Evolutionary conservation across 1,139 yeast species (phyloP).

Genomic region (Candida sanyaensis): DNA sequence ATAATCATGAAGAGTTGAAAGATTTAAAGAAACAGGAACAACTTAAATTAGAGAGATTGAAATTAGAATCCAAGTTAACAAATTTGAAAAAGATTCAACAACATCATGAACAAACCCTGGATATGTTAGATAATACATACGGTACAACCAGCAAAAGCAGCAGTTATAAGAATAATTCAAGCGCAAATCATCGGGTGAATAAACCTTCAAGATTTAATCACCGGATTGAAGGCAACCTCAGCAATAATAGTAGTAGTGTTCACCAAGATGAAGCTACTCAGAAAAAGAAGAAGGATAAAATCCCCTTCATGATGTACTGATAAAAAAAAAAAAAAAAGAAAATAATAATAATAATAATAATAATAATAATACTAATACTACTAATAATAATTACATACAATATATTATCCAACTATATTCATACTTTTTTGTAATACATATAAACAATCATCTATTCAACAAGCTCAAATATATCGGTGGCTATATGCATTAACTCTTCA

Average conservation of each 20-base stretch:
- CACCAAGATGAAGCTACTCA: conserved; percentile 1
- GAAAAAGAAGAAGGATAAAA: conserved; percentile 13
- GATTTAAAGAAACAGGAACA: conserved; percentile 15
- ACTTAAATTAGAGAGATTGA: conserved; percentile 10
- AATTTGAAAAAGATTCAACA: conserved; percentile 57
- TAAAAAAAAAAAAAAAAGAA: too few species aligned
- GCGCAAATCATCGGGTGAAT: conserved; percentile 22
- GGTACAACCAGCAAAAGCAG: conserved; percentile 1
- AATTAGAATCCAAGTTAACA: conserved; percentile 12
- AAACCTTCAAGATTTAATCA: conserved; percentile 38
- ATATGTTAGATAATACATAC: background rate
- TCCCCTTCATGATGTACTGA: conserved; percentile 19
- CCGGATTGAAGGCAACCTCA: background rate
- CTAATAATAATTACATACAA: background rate
- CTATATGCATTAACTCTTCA: conserved; percentile 80
- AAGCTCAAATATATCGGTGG: conserved; percentile 86
- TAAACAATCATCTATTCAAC: conserved; percentile 29
- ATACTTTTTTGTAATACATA: background rate
- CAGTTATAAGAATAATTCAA: conserved; percentile 3
- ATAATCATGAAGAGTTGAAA: conserved; percentile 44
- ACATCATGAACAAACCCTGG: conserved; percentile 1
- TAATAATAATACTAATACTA: too few species aligned
- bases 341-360: too few species aligned
- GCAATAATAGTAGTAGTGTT: background rate
- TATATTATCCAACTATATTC: background rate